Base-by-base conservation (phyloP, 106 monocot species). In the Hemerocallis citrina region DNA sequence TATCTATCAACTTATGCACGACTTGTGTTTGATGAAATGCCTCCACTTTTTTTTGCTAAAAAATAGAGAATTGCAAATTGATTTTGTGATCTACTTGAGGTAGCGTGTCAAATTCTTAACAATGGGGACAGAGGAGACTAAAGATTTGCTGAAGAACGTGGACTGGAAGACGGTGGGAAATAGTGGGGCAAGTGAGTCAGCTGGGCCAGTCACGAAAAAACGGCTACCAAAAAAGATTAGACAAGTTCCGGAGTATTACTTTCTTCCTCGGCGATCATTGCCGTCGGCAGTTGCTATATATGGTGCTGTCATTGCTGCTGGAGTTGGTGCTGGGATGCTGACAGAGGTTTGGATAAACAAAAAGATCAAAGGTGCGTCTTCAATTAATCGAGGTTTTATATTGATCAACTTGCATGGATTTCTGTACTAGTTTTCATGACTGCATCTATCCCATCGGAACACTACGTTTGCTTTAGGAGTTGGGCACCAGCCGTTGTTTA, bases 271-370 rank as follows among this genome's bases (percentile, higher is more conserved):
- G 25, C 72, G 74, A 44, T 78, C 85, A 30, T 42, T 76, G 24
- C 75, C 82, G 28, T 82, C 71, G 32, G 72, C 79, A 39, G 37
- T 94, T 23, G 85, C 69, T 37, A 31, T 94, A 16, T 85, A 80
- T 63, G 85, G 82, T 48, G 63, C 77, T 63, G 46, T 72, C 22
- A 70, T 74, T 71, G 85, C 77, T 20, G 93, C 93, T 57, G 93
- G 93, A 57, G 65, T 94, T 61, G 85, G 93, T 47, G 85, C 89
- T 8, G 93, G 82, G 39, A 94, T 94, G 92, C 54, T 92, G n/a
- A 48, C 77, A 51, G 86, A 92, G 68, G 77, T 77, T 45, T 86
- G 92, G 86, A 92, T 86, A 67, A 77, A 86, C 28, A 92, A 86
- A 64, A 83, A 77, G 74, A 92, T 92, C 9, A 56, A 83, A 81